phyloP scores from a whole-genome alignment of 176 grass and related monocot species.

The Urochloa ruziziensis region DNA sequence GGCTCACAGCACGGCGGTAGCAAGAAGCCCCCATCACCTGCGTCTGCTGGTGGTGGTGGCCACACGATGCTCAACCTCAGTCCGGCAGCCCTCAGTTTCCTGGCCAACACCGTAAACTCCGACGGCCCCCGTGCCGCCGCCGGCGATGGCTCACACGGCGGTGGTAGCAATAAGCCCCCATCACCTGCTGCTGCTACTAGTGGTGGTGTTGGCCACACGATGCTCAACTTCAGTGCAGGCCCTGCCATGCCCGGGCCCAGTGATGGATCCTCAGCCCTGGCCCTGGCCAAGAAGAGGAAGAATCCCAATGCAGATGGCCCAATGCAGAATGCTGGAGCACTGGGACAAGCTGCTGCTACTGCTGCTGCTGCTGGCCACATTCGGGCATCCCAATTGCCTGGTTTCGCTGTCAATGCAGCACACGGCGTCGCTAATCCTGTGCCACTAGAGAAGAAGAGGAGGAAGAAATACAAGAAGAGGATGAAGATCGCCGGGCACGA shows the following conservation, averaged over 20 bases:
- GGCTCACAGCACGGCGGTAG: too few species aligned
- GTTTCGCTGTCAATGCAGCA: not conserved
- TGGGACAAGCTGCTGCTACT: not conserved
- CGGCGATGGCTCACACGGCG: not conserved
- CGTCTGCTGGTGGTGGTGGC: not conserved
- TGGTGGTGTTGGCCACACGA: not conserved
- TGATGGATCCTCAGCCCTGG: not conserved
- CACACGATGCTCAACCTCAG: not conserved
- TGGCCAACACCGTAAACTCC: not conserved
- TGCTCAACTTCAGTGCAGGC: not conserved
- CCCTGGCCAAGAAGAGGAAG: not conserved
- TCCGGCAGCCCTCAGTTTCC: slow-evolving; percentile 20
- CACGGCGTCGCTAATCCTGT: not conserved
- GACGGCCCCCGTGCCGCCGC: not conserved
- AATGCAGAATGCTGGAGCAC: not conserved
- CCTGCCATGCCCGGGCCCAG: not conserved
- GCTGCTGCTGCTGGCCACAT: not conserved
- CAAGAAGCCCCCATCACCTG: not conserved
- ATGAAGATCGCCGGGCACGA: not conserved
- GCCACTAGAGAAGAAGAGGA: slow-evolving; percentile 7
- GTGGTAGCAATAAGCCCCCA: not conserved
- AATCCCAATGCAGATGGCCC: not conserved
- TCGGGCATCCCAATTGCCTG: not conserved
- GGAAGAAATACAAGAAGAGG: slow-evolving; percentile 22
- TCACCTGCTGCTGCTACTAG: not conserved